Conservation (phyloP, 495 filamentous ascomycete species). For the Hypoxylon lenormandii region DNA sequence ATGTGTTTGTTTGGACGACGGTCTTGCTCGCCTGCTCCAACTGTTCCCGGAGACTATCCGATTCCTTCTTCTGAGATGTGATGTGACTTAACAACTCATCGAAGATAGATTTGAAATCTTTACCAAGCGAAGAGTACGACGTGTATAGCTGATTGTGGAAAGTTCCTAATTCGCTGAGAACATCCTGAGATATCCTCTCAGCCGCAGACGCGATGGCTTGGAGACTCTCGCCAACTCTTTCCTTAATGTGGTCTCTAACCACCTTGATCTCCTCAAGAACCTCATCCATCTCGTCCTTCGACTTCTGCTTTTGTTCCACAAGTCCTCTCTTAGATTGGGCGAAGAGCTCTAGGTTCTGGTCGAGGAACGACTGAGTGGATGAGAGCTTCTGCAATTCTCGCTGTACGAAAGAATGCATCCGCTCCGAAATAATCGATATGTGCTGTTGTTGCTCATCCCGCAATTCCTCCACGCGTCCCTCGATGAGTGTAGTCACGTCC, state of each 20-base stretch:
- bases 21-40: slow-evolving; percentile 74
- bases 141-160: slow-evolving; percentile 86
- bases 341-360: slow-evolving; percentile 73
- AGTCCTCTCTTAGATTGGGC: slow-evolving; percentile 73
- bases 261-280: slow-evolving; percentile 92
- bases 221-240: slow-evolving; percentile 84
- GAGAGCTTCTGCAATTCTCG: slow-evolving; percentile 76
- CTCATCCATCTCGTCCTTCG: slow-evolving; percentile 87
- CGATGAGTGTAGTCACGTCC: slow-evolving; percentile 78
- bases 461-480: slow-evolving; percentile 76
- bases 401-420: slow-evolving; percentile 78
- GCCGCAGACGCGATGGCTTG: slow-evolving; percentile 86
- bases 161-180: slow-evolving; percentile 83
- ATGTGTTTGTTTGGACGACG: slow-evolving; percentile 72
- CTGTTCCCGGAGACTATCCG: slow-evolving; percentile 74
- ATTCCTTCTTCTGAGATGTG: slow-evolving; percentile 80
- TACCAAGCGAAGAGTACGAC: slow-evolving; percentile 89
- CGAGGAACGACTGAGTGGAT: slow-evolving; percentile 73
- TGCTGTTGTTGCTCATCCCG: slow-evolving; percentile 75
- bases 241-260: slow-evolving; percentile 86
- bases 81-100: slow-evolving; percentile 79
- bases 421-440: slow-evolving; percentile 71
- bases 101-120: slow-evolving; percentile 86
- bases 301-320: slow-evolving; percentile 72
- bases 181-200: slow-evolving; percentile 86